phyloP scores from a whole-genome alignment of 805 yeast genomes.

The Diddensiella santjacobensis region DNA sequence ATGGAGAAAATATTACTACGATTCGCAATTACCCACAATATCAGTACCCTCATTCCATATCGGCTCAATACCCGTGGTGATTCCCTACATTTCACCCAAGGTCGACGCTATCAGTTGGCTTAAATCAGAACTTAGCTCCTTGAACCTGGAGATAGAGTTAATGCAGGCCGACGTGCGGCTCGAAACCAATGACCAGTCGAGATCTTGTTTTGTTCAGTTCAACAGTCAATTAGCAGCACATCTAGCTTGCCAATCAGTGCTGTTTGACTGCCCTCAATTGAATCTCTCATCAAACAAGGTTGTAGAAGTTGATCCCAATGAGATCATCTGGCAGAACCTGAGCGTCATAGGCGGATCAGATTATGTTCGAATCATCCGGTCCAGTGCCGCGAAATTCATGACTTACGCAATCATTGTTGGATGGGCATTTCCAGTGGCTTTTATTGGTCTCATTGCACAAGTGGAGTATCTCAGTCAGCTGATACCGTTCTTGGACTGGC shows the following conservation, averaged over 20 bases:
- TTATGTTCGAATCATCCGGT: slow-evolving; percentile 28
- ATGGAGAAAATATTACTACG: slow-evolving; percentile 46
- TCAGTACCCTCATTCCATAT: slow-evolving; percentile 35
- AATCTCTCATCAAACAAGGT: neutral
- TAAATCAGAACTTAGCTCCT: slow-evolving; percentile 56
- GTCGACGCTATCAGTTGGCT: slow-evolving; percentile 69
- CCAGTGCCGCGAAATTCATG: slow-evolving; percentile 41
- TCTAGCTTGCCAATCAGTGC: slow-evolving; percentile 42
- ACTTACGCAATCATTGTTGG: slow-evolving; percentile 51
- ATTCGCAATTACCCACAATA: slow-evolving; percentile 70
- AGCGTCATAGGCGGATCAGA: slow-evolving; percentile 36
- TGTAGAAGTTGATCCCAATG: slow-evolving; percentile 56
- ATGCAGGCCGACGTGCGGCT: slow-evolving; percentile 48
- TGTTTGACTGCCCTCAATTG: neutral
- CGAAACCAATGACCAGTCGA: slow-evolving; percentile 15
- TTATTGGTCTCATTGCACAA: slow-evolving; percentile 73
- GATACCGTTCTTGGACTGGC: slow-evolving; percentile 57
- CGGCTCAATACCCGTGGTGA: slow-evolving; percentile 16
- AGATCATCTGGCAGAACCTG: slow-evolving; percentile 69
- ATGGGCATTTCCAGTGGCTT: slow-evolving; percentile 83
- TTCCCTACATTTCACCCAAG: slow-evolving; percentile 61
- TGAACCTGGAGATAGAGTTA: slow-evolving; percentile 55
- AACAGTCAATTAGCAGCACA: slow-evolving; percentile 53
- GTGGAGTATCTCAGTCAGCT: slow-evolving; percentile 59
- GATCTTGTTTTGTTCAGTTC: slow-evolving; percentile 57